phyloP scores from a whole-genome alignment of 2,329 filamentous ascomycete genomes.

The Dothideomycetes sp. region DNA sequence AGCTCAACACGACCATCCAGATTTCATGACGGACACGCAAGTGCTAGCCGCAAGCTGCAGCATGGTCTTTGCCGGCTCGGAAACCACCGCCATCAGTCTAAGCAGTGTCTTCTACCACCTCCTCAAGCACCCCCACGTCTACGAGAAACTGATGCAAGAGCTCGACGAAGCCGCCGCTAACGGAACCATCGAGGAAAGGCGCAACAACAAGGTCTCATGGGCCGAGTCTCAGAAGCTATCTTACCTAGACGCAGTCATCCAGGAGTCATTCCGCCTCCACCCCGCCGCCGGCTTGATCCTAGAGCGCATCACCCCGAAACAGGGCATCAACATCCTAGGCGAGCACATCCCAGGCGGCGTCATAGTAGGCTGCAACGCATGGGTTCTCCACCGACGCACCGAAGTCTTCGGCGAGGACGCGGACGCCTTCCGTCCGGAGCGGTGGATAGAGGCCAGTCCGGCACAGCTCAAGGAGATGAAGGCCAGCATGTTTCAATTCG shows the following conservation, averaged over 20 bases:
- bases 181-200: conserved; percentile 34
- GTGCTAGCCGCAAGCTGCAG: conserved; percentile 62
- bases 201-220: conserved; percentile 55
- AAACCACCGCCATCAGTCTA: conserved; percentile 69
- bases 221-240: conserved; percentile 57
- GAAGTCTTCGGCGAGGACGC: conserved; percentile 60
- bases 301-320: conserved; percentile 59
- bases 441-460: conserved; percentile 48
- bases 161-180: conserved; percentile 47
- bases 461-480: conserved; percentile 55
- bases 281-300: conserved; percentile 62
- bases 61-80: conserved; percentile 63
- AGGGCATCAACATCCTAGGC: conserved; percentile 53
- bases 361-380: conserved; percentile 63
- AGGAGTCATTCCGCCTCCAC: conserved; percentile 67
- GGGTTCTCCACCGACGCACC: conserved; percentile 59
- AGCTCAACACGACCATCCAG: conserved; percentile 54
- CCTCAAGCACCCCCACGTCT: conserved; percentile 48
- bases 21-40: conserved; percentile 59
- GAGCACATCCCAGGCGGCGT: conserved; percentile 56
- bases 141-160: conserved; percentile 48
- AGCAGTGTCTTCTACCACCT: conserved; percentile 64
- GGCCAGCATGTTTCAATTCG: conserved; percentile 62
- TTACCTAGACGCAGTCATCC: conserved; percentile 68
- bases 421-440: conserved; percentile 55